phyloP scores from a whole-genome alignment of 2,329 filamentous ascomycete species.

The Chalaropsis thielavioides region DNA sequence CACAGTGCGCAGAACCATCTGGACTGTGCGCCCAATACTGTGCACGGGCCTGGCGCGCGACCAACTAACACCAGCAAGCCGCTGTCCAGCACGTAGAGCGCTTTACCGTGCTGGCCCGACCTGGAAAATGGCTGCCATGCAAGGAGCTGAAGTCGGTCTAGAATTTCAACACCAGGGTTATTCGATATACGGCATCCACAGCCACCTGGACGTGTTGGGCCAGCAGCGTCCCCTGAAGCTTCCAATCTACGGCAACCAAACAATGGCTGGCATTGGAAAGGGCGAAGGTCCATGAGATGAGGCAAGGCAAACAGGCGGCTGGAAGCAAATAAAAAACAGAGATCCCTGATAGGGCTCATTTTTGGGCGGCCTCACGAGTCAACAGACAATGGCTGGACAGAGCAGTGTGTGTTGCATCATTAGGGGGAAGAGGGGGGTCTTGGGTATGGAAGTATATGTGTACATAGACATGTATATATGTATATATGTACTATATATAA shows the following conservation, averaged over 20 bases:
- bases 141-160: conserved; percentile 4
- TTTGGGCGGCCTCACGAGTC: not conserved
- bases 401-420: too few relatives aligned
- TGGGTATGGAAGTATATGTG: too few relatives aligned
- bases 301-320: not conserved
- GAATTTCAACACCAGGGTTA: not conserved
- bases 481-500: too few relatives aligned
- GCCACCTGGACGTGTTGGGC: not conserved
- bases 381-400: not conserved
- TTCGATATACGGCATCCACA: not conserved
- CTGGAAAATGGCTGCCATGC: not conserved
- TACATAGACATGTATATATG: too few relatives aligned
- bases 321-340: not conserved
- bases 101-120: not conserved
- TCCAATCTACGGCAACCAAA: not conserved
- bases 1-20: not conserved
- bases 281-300: not conserved
- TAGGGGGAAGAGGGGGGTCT: not conserved
- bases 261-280: not conserved
- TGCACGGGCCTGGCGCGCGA: not conserved
- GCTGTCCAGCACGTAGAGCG: not conserved
- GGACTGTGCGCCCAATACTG: not conserved
- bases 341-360: not conserved
- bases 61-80: not conserved
- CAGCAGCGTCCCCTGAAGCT: too few relatives aligned